These are phyloP conservation scores for Cladosporium sp. DNA, from an alignment of 2,329 filamentous ascomycete species.

Conservation along the genomic window DNA sequence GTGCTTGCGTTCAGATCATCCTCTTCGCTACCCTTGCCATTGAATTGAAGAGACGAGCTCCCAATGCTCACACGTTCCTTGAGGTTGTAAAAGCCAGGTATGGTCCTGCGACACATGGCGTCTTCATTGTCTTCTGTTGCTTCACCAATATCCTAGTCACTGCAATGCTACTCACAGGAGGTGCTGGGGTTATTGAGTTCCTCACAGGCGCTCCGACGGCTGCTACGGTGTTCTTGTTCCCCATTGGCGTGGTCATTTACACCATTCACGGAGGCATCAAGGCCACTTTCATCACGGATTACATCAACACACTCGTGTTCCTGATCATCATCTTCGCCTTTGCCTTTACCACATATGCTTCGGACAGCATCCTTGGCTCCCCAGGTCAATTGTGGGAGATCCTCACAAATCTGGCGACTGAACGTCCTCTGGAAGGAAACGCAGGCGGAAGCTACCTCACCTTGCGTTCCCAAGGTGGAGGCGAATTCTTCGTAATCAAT, in stretches of 20 bases:
- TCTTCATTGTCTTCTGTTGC: constrained; percentile 72
- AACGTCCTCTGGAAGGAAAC: constrained; percentile 23
- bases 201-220: constrained; percentile 71
- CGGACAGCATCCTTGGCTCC: constrained; percentile 19
- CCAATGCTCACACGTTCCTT: constrained; percentile 20
- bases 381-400: constrained; percentile 25
- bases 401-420: constrained; percentile 20
- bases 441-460: constrained; percentile 26
- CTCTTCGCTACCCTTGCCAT: constrained; percentile 89
- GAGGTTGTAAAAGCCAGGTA: constrained; percentile 44
- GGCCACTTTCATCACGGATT: constrained; percentile 25
- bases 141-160: constrained; percentile 76
- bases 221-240: constrained; percentile 66
- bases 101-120: constrained; percentile 65
- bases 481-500: constrained; percentile 56
- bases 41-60: constrained; percentile 69
- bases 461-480: constrained; percentile 21
- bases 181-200: constrained; percentile 67
- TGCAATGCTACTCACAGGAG: constrained; percentile 76
- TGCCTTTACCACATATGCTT: constrained; percentile 22
- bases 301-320: constrained; percentile 25
- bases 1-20: constrained; percentile 78
- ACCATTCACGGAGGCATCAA: constrained; percentile 27
- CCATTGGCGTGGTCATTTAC: constrained; percentile 26
- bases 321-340: constrained; percentile 22